These are phyloP conservation scores for Galerina marginata DNA, from an alignment of 768 basidiomycete genomes.

Conservation along the genomic window DNA sequence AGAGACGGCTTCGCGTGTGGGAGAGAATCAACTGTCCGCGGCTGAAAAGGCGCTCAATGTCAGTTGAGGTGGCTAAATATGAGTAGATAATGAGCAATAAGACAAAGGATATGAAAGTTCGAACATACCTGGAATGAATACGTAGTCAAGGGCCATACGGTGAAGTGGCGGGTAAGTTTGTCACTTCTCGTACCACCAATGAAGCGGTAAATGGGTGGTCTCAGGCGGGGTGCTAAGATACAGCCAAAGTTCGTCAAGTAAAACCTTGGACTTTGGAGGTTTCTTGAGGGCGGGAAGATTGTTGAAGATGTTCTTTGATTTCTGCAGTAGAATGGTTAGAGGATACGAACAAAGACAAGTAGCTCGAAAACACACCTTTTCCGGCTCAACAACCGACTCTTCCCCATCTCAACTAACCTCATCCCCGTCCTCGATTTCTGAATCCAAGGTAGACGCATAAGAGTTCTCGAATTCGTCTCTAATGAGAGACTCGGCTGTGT, in stretches of 20 bases:
- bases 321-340: too few species aligned
- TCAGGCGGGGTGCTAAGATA: slow-evolving; percentile 33
- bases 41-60: slow-evolving; percentile 34
- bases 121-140: slow-evolving; percentile 31
- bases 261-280: slow-evolving; percentile 11
- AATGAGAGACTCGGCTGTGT: too few species aligned
- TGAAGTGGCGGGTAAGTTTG: slow-evolving; percentile 30
- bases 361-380: too few species aligned
- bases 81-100: too few species aligned
- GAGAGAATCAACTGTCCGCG: slow-evolving; percentile 29
- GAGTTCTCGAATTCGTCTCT: too few species aligned
- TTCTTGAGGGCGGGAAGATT: slow-evolving; percentile 25
- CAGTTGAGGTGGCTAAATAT: slow-evolving; percentile 33
- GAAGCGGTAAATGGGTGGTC: too few species aligned
- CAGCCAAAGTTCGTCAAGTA: slow-evolving; percentile 27
- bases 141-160: slow-evolving; percentile 36
- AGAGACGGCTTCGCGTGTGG: slow-evolving; percentile 30
- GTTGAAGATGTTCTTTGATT: slow-evolving; percentile 41
- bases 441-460: too few species aligned
- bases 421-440: too few species aligned
- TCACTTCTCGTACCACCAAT: slow-evolving; percentile 33
- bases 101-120: slow-evolving; percentile 9
- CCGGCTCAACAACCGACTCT: too few species aligned
- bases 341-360: too few species aligned
- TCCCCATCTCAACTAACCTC: too few species aligned